These are phyloP conservation scores for Sugiyamaella lignohabitans DNA, from an alignment of 805 yeast species.

Conservation along the genomic window DNA sequence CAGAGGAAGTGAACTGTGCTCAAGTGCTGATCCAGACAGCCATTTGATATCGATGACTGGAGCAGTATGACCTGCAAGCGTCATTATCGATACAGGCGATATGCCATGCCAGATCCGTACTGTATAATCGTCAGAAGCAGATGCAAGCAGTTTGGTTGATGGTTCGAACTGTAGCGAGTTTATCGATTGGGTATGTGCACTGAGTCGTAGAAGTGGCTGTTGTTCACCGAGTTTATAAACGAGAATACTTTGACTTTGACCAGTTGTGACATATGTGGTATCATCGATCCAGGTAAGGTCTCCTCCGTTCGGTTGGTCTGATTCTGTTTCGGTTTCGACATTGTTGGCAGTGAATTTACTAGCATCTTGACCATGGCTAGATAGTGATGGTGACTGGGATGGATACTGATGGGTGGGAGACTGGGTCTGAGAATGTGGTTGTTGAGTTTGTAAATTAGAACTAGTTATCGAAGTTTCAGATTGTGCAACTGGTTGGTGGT, in stretches of 20 bases:
- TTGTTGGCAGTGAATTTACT: too few species aligned
- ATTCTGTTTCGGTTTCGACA: too few species aligned
- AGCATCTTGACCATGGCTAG: too few species aligned
- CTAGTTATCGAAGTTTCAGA: background rate
- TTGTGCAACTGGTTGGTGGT: background rate
- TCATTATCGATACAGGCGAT: conserved; percentile 25
- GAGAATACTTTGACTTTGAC: conserved; percentile 45
- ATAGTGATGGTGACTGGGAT: background rate
- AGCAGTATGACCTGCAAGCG: conserved; percentile 22
- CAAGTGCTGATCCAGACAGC: too few species aligned
- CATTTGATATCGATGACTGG: conserved; percentile 24
- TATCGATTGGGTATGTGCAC: conserved; percentile 62
- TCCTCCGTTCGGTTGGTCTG: background rate
- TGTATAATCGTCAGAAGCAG: conserved; percentile 71
- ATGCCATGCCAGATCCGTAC: conserved; percentile 76
- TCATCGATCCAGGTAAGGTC: conserved; percentile 66
- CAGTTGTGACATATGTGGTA: conserved; percentile 64
- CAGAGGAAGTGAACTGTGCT: conserved; percentile 1
- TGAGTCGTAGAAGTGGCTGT: conserved; percentile 44
- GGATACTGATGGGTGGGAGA: too few species aligned
- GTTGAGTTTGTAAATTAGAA: background rate
- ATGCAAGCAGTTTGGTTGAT: conserved; percentile 50
- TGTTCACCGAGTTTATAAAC: conserved; percentile 48
- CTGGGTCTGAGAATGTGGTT: background rate
- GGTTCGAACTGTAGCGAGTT: conserved; percentile 50